phyloP scores from a whole-genome alignment of 1,284 basidiomycete species.

The Cryptococcus sp. region DNA sequence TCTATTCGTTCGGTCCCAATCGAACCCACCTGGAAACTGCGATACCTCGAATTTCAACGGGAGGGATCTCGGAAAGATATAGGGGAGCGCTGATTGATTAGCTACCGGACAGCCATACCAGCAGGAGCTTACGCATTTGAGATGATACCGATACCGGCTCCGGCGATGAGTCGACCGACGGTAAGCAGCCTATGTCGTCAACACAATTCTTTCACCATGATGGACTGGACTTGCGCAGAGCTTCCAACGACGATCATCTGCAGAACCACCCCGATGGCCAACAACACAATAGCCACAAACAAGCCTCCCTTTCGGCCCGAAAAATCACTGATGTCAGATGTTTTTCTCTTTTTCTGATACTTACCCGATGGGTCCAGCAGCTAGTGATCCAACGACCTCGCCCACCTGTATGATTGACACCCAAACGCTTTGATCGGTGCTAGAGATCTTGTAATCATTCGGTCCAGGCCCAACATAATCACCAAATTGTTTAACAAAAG shows the following conservation, averaged over 20 bases:
- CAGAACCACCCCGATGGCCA: constrained; percentile 46
- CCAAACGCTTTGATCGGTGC: constrained; percentile 28
- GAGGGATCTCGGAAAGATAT: constrained; percentile 51
- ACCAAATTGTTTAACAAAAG: constrained; percentile 17
- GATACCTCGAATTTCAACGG: constrained; percentile 48
- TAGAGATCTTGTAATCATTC: constrained; percentile 10
- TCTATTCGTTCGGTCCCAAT: background rate
- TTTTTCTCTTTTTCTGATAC: background rate
- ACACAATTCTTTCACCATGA: constrained; percentile 1
- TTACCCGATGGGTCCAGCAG: constrained; percentile 45
- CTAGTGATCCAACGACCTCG: constrained; percentile 48
- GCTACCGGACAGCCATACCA: background rate
- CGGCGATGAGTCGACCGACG: constrained; percentile 48
- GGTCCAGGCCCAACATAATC: background rate
- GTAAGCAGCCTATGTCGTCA: constrained; percentile 34
- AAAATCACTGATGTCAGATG: constrained; percentile 31
- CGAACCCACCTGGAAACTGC: constrained; percentile 35
- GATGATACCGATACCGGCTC: constrained; percentile 48
- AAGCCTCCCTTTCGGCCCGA: constrained; percentile 48
- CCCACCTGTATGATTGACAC: constrained; percentile 51
- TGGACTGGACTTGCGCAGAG: constrained; percentile 14
- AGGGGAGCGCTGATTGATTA: constrained; percentile 29
- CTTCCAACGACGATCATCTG: constrained; percentile 45
- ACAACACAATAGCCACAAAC: constrained; percentile 33
- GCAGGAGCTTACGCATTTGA: constrained; percentile 35